A percentile compares a stretch with the other conserved stretches of the same genome.
These are phyloP conservation scores for Neurospora tetrasperma DNA, from an alignment of 495 filamentous ascomycete species.

Conservation along the genomic window DNA sequence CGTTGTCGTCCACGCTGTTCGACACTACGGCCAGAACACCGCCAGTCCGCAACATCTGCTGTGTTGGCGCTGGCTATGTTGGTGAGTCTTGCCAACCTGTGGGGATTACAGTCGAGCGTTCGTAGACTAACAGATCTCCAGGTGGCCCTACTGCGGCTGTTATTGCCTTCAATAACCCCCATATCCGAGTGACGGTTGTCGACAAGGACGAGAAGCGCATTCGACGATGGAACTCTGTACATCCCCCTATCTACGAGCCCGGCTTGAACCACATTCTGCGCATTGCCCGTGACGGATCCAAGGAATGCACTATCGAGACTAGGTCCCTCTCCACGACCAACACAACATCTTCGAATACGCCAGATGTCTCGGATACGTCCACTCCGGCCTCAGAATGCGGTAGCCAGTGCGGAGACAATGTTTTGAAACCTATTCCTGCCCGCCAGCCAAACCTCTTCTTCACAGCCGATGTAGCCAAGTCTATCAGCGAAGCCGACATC, in stretches of 20 bases:
- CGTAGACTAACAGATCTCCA: constrained; percentile 14
- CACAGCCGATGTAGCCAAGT: constrained; percentile 50
- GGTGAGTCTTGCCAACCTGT: constrained; percentile 10
- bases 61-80: constrained; percentile 21
- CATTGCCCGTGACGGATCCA: constrained; percentile 46
- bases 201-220: constrained; percentile 56
- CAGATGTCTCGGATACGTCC: constrained; percentile 8
- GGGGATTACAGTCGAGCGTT: neutral
- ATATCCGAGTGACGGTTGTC: constrained; percentile 60
- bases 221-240: constrained; percentile 56
- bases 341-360: constrained; percentile 12
- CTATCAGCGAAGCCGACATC: constrained; percentile 57
- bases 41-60: constrained; percentile 38
- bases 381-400: constrained; percentile 21
- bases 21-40: constrained; percentile 8
- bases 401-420: constrained; percentile 16
- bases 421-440: constrained; percentile 12
- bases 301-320: constrained; percentile 19
- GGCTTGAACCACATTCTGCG: constrained; percentile 56
- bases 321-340: constrained; percentile 6
- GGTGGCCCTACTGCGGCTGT: constrained; percentile 67
- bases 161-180: constrained; percentile 58
- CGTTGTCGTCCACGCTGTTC: constrained; percentile 10
- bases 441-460: constrained; percentile 56
- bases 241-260: constrained; percentile 69